A percentile compares a stretch with the other conserved stretches of the same genome.
phyloP scores from a whole-genome alignment of 495 filamentous ascomycete species.

The Rhypophila decipiens region DNA sequence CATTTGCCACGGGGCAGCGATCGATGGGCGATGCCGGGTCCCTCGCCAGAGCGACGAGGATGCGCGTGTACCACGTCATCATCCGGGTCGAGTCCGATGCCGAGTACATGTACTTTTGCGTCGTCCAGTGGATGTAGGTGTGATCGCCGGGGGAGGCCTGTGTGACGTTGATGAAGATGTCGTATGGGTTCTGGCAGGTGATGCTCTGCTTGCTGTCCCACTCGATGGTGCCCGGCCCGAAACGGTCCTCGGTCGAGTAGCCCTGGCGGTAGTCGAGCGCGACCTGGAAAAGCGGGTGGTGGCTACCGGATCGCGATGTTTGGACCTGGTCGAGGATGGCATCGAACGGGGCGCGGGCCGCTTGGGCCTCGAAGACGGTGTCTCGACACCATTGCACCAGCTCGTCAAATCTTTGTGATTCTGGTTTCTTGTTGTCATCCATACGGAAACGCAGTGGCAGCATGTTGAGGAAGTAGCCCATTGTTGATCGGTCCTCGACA shows the following conservation, averaged over 20 bases:
- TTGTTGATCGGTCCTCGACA: slow-evolving; percentile 12
- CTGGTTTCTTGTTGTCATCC: background rate
- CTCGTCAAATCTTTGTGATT: slow-evolving; percentile 7
- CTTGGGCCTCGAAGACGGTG: slow-evolving; percentile 6
- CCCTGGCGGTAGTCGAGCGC: slow-evolving; percentile 31
- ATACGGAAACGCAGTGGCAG: slow-evolving; percentile 35
- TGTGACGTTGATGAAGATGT: slow-evolving; percentile 16
- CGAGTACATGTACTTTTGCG: background rate
- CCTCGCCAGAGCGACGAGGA: background rate
- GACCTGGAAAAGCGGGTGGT: slow-evolving; percentile 30
- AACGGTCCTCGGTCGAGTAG: slow-evolving; percentile 2
- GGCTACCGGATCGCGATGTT: slow-evolving; percentile 7
- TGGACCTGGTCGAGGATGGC: slow-evolving; percentile 28
- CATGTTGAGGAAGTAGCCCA: slow-evolving; percentile 45
- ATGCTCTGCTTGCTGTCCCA: background rate
- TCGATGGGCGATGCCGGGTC: background rate
- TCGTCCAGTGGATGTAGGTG: background rate
- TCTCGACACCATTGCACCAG: slow-evolving; percentile 2
- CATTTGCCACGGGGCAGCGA: background rate
- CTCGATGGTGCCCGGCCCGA: background rate
- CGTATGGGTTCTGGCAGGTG: slow-evolving; percentile 10
- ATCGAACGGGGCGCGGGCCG: slow-evolving; percentile 26
- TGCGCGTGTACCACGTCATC: slow-evolving; percentile 1
- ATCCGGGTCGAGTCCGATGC: background rate
- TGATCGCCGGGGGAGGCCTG: slow-evolving; percentile 1